Percentiles rank a stretch among this genome's conserved stretches.
phyloP scores from a whole-genome alignment of 306 rosid species.

The Medicago ruthenica region DNA sequence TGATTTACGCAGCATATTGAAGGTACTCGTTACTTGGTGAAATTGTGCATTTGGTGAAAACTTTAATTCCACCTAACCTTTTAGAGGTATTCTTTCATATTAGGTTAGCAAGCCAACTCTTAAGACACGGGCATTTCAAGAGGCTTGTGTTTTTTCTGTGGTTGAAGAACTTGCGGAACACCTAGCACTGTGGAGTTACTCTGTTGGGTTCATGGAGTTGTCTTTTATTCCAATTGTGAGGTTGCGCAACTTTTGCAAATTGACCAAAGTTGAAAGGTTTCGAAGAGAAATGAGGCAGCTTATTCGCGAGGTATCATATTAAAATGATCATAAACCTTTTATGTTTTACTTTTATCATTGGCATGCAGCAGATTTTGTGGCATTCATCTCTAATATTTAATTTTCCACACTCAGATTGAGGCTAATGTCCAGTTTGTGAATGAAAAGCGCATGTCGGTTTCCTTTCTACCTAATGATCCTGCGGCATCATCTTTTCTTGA shows the following conservation, averaged over 20 bases:
- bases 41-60: conserved; percentile 14
- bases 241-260: conserved; percentile 81
- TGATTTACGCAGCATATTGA: conserved; percentile 78
- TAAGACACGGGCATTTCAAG: conserved; percentile 95
- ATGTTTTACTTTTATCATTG: conserved; percentile 28
- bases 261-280: conserved; percentile 85
- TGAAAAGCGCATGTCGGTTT: conserved; percentile 68
- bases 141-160: conserved; percentile 90
- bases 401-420: conserved; percentile 63
- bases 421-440: conserved; percentile 72
- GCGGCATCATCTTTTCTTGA: conserved; percentile 72
- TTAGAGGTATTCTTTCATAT: conserved; percentile 36
- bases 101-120: conserved; percentile 86
- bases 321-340: conserved; percentile 23
- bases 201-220: conserved; percentile 83
- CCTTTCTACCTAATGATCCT: conserved; percentile 75
- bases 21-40: conserved; percentile 56
- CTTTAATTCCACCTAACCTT: conserved; percentile 17
- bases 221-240: conserved; percentile 81
- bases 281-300: conserved; percentile 78
- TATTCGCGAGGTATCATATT: conserved; percentile 69
- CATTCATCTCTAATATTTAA: conserved; percentile 42
- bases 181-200: conserved; percentile 90
- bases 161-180: conserved; percentile 93
- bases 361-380: conserved; percentile 20